These are phyloP conservation scores for Neoboletus magnificus DNA, from an alignment of 768 basidiomycete genomes.

Conservation along the genomic window DNA sequence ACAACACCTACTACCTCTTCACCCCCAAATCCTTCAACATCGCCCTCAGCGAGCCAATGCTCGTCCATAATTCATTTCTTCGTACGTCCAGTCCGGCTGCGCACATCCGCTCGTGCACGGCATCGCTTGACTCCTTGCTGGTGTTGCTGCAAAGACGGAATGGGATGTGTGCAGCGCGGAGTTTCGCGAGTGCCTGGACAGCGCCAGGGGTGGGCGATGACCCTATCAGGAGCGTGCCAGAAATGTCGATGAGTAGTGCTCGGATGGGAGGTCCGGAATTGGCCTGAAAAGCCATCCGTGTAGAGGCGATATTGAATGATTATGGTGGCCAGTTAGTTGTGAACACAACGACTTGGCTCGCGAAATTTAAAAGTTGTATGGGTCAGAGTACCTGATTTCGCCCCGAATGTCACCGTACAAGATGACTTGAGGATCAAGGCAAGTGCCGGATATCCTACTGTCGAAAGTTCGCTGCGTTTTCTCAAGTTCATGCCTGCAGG, in stretches of 20 bases:
- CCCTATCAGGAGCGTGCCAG: conserved; percentile 63
- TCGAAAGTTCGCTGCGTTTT: too few relatives aligned
- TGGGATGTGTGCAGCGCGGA: conserved; percentile 36
- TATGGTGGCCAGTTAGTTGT: background rate
- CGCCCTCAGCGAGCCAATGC: conserved; percentile 54
- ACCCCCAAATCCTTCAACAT: conserved; percentile 41
- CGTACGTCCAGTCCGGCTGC: conserved; percentile 49
- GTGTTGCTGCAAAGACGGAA: conserved; percentile 67
- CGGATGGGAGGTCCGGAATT: conserved; percentile 28
- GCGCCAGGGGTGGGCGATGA: conserved; percentile 47
- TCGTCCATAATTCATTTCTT: conserved; percentile 56
- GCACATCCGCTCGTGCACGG: conserved; percentile 41
- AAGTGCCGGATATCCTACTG: background rate
- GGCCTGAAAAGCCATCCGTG: background rate
- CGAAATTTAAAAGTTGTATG: too few relatives aligned
- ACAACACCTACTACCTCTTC: conserved; percentile 34
- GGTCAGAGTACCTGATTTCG: background rate
- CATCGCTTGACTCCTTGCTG: conserved; percentile 56
- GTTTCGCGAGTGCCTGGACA: conserved; percentile 21
- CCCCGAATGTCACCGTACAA: background rate
- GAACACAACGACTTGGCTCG: too few relatives aligned
- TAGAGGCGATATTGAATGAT: background rate
- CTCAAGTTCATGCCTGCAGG: too few relatives aligned
- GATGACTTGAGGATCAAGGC: background rate
- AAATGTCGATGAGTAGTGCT: conserved; percentile 62